These are phyloP conservation scores for Angomonas desouzai DNA, from an alignment of 208 protist species.

Conservation along the genomic window DNA sequence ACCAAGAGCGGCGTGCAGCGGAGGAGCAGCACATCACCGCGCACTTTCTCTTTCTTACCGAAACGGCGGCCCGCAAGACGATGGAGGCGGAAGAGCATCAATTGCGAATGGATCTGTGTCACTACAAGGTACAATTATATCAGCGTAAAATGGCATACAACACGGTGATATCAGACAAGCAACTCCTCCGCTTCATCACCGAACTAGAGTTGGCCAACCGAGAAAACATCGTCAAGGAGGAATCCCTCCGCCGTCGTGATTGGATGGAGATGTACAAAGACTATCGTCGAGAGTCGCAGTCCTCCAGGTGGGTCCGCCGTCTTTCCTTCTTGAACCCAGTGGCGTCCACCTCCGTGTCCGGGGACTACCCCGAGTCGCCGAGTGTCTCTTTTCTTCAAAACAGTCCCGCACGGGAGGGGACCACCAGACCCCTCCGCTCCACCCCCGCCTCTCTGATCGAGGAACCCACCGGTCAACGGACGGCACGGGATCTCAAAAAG, in stretches of 20 bases:
- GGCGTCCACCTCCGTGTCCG: no score
- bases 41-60: not conserved
- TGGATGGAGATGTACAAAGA: not conserved
- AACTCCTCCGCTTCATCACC: not conserved
- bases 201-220: not conserved
- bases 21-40: not conserved
- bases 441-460: not conserved
- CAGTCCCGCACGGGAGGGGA: not conserved
- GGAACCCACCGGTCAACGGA: slow-evolving; percentile 1
- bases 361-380: no score
- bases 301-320: not conserved
- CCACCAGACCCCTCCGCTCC: not conserved
- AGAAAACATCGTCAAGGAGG: not conserved
- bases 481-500: not conserved
- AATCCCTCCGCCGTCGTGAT: not conserved
- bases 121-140: not conserved
- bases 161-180: not conserved
- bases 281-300: not conserved
- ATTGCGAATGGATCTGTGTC: not conserved
- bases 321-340: not conserved
- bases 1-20: not conserved
- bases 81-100: not conserved
- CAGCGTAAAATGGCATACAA: not conserved
- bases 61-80: not conserved
- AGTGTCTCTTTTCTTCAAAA: no score